Evolutionary conservation across 2,329 filamentous ascomycete genomes (phyloP).

Genomic region (Sarocladiaceae sp.): DNA sequence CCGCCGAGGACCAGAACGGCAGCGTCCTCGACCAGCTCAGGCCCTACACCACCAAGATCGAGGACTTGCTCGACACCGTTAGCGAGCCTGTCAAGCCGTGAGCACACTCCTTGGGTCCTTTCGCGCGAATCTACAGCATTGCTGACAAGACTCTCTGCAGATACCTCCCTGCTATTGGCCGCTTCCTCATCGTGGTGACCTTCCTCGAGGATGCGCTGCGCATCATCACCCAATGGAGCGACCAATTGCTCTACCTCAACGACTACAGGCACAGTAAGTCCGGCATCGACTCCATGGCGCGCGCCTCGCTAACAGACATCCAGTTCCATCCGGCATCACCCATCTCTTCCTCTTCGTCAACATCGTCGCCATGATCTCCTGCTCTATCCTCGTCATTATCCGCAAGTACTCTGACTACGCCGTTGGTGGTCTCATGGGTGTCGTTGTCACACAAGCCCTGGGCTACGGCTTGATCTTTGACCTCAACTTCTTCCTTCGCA

Average conservation of each 20-base stretch:
- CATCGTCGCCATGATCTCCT: constrained; percentile 77
- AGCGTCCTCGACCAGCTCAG: constrained; percentile 72
- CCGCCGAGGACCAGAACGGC: constrained; percentile 56
- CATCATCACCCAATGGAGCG: constrained; percentile 95
- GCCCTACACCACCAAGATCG: constrained; percentile 96
- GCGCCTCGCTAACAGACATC: constrained; percentile 15
- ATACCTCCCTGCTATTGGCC: constrained; percentile 89
- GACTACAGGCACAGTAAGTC: constrained; percentile 87
- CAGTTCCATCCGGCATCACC: constrained; percentile 82
- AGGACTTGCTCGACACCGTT: constrained; percentile 81
- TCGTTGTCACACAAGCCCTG: constrained; percentile 88
- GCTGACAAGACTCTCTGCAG: constrained; percentile 37
- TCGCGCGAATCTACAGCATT: neutral
- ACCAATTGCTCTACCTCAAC: constrained; percentile 87
- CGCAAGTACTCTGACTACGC: constrained; percentile 92
- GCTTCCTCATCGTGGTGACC: constrained; percentile 96
- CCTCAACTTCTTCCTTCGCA: constrained; percentile 99
- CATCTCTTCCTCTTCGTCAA: constrained; percentile 91
- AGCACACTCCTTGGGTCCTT: constrained; percentile 18
- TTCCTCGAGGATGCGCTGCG: constrained; percentile 95
- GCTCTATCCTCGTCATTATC: constrained; percentile 80
- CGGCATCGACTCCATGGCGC: neutral
- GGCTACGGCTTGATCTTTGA: constrained; percentile 98
- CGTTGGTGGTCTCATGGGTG: constrained; percentile 80
- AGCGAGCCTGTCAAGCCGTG: constrained; percentile 93